Evolutionary conservation across 2,329 filamentous ascomycete genomes (phyloP).

Genomic region (Ramularia endophylla): DNA sequence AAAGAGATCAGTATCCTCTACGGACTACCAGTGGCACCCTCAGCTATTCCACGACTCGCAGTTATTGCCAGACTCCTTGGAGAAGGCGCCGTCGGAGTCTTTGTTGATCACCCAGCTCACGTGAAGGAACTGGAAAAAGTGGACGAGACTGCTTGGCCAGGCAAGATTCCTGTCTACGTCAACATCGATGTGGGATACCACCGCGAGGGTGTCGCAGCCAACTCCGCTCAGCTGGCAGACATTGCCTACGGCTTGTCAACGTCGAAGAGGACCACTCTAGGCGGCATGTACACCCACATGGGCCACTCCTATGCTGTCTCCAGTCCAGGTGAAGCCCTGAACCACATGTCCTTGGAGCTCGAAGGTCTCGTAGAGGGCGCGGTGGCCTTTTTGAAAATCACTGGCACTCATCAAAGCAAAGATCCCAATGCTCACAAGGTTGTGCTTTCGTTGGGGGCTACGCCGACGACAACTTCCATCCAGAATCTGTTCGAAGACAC

Average conservation of each 20-base stretch:
- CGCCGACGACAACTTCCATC: slow-evolving; percentile 64
- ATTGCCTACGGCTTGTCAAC: slow-evolving; percentile 47
- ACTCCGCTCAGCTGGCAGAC: slow-evolving; percentile 40
- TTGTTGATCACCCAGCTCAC: slow-evolving; percentile 65
- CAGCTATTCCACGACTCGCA: slow-evolving; percentile 55
- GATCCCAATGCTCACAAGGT: slow-evolving; percentile 28
- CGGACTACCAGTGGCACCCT: slow-evolving; percentile 61
- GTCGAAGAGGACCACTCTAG: slow-evolving; percentile 41
- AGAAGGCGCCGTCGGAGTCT: slow-evolving; percentile 52
- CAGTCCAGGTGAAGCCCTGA: slow-evolving; percentile 53
- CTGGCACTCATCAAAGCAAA: slow-evolving; percentile 12
- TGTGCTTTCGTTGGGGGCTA: slow-evolving; percentile 67
- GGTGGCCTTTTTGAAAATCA: slow-evolving; percentile 23
- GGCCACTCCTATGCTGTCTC: slow-evolving; percentile 62
- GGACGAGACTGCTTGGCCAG: slow-evolving; percentile 37
- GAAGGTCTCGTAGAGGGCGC: slow-evolving; percentile 46
- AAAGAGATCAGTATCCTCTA: slow-evolving; percentile 63
- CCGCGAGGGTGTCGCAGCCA: slow-evolving; percentile 60
- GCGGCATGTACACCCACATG: slow-evolving; percentile 68
- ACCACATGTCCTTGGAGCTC: slow-evolving; percentile 56
- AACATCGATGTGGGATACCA: slow-evolving; percentile 71
- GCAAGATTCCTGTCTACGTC: slow-evolving; percentile 55
- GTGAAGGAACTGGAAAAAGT: slow-evolving; percentile 46
- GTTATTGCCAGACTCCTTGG: slow-evolving; percentile 52
- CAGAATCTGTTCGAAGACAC: slow-evolving; percentile 50